phyloP scores from a whole-genome alignment of 345 rosid genomes.

The Mangifera indica region DNA sequence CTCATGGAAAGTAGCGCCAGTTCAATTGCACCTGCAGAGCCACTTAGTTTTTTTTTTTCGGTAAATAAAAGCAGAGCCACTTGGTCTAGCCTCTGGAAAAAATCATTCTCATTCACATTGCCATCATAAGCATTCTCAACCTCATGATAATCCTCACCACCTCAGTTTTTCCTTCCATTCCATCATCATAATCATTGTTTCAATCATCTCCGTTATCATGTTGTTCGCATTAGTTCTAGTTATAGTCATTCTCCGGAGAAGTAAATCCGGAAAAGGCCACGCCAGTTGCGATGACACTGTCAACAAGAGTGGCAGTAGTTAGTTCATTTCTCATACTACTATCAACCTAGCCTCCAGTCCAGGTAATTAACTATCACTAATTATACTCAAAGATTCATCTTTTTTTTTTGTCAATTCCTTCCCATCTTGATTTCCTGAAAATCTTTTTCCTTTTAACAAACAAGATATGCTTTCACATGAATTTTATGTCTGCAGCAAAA shows the following conservation, averaged over 20 bases:
- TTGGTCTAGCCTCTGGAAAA: slow-evolving; percentile 6
- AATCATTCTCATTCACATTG: slow-evolving; percentile 28
- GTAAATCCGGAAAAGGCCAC: slow-evolving; percentile 38
- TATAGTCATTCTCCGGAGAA: slow-evolving; percentile 43
- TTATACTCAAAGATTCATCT: not conserved
- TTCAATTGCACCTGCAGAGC: slow-evolving; percentile 20
- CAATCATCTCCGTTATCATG: slow-evolving; percentile 37
- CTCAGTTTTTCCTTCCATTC: slow-evolving; percentile 45
- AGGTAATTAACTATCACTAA: slow-evolving; percentile 37
- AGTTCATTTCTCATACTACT: slow-evolving; percentile 40
- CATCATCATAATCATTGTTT: slow-evolving; percentile 41
- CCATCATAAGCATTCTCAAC: slow-evolving; percentile 23
- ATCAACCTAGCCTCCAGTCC: slow-evolving; percentile 60
- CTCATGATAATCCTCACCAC: slow-evolving; percentile 23
- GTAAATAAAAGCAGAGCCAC: slow-evolving; percentile 23
- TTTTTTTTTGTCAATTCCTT: not conserved
- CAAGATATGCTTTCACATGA: no score
- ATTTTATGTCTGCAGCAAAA: no score
- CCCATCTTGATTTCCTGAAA: not conserved
- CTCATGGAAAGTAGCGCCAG: slow-evolving; percentile 40
- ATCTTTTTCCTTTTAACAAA: not conserved
- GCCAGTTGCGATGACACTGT: slow-evolving; percentile 28
- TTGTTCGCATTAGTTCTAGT: slow-evolving; percentile 42
- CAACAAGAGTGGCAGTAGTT: slow-evolving; percentile 27
- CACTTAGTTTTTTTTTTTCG: no score